These are phyloP conservation scores for Acephala macrosclerotiorum DNA, from an alignment of 2,329 filamentous ascomycete genomes.

Conservation along the genomic window DNA sequence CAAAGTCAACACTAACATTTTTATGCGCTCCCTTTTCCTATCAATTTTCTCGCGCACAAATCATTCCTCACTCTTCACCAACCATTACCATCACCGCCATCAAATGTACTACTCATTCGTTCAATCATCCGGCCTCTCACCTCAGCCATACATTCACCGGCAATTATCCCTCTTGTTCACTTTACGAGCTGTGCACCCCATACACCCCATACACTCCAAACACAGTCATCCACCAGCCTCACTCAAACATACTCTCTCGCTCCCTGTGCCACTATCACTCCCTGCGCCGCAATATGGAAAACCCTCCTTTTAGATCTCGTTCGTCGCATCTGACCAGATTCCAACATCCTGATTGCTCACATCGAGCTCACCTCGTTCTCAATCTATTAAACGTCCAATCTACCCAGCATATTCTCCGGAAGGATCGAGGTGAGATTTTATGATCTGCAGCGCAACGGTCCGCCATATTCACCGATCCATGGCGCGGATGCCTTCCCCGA, in stretches of 20 bases:
- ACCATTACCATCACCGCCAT: no score
- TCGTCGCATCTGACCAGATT: neutral
- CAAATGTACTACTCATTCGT: neutral
- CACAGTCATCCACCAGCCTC: slow-evolving; percentile 5
- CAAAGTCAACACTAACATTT: neutral
- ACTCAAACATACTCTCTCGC: no score
- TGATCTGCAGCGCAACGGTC: slow-evolving; percentile 8
- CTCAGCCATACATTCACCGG: neutral
- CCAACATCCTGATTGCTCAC: neutral
- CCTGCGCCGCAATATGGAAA: neutral
- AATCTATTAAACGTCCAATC: neutral
- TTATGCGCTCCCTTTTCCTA: slow-evolving; percentile 5
- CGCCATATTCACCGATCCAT: neutral
- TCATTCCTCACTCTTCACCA: neutral
- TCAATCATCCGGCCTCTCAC: slow-evolving; percentile 1
- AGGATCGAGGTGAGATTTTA: neutral
- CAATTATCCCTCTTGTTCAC: neutral
- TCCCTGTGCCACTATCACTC: neutral
- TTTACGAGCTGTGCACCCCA: slow-evolving; percentile 6
- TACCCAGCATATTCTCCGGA: neutral
- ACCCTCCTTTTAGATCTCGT: slow-evolving; percentile 4
- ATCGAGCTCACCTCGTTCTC: neutral
- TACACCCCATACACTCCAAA: slow-evolving; percentile 10
- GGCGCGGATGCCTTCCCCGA: neutral
- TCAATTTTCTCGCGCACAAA: neutral